Base-by-base conservation (phyloP, 768 basidiomycete species). In the Dentipellis fragilis region DNA sequence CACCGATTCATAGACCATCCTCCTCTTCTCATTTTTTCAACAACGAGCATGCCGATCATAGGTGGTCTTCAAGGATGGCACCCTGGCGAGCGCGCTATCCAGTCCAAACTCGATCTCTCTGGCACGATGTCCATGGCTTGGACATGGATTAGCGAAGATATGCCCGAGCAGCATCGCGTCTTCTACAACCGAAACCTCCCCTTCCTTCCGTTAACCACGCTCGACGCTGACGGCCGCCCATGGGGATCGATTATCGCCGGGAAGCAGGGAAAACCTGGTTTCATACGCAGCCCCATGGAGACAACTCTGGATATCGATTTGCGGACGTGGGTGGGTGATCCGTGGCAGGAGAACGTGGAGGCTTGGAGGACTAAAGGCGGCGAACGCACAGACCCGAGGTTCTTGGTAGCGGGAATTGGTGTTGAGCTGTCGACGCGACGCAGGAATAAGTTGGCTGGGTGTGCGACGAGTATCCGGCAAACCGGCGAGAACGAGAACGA, bases 361-460 rank as follows among this genome's bases (percentile, higher is more conserved):
- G 10, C 37, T 35, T 51, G 29, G 17, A 29, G 40, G 51, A 19
- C 35, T 50, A 10, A 9, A 6, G 29, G 29, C 29, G 29, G 29
- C 29, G 57, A 37, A 57, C 54, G 14, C 23, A 35, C 17, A 29
- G 59, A 62, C 12, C 65, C 61, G 29, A 59, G 62, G 2, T 36
- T 37, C 22, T 65, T 83, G 4, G 68, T 78, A 11, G 80, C 80
- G 5, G 82, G 83, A 0, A 75, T 84, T 38, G 84, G 82, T 3
- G 74, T 84, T 14, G 80, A 85, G 57, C 73, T 80, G 40, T 66
- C 72, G 14, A 81, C 81, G 1, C 67, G 84, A 35, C 65, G 81
- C 59, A 72, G 84, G 61, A 84, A 84, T 61, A 85, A 84, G 65
- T 78, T 85, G 56, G 79, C 80, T 0, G 83, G 84, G 4, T 60